A percentile compares a stretch with the other conserved stretches of the same genome.
phyloP scores from a whole-genome alignment of 176 grass and related monocot genomes.

The Rhipidocladum racemiflorum region DNA sequence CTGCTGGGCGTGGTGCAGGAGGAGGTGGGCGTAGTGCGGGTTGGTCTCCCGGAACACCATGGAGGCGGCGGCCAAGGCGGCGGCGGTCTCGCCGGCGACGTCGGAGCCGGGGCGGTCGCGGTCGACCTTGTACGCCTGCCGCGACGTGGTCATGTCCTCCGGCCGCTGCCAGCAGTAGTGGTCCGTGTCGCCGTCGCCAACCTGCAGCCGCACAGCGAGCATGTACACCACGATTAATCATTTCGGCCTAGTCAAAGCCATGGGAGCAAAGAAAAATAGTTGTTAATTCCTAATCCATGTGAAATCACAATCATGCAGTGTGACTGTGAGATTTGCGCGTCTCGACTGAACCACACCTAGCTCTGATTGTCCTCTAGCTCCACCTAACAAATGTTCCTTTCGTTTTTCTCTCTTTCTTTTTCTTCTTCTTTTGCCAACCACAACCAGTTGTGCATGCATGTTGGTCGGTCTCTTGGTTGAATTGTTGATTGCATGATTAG shows the following conservation, averaged over 20 bases:
- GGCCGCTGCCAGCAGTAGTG: conserved; percentile 96
- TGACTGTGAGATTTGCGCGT: conserved; percentile 39
- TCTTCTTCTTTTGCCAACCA: neutral
- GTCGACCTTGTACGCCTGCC: conserved; percentile 86
- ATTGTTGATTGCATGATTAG: neutral
- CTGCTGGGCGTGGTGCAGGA: conserved; percentile 64
- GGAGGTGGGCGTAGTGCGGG: conserved; percentile 71
- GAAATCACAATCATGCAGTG: conserved; percentile 27
- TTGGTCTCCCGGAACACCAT: conserved; percentile 49
- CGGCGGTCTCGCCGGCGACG: conserved; percentile 76
- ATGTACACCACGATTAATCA: neutral
- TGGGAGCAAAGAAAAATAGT: too few species aligned
- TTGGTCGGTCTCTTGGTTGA: conserved; percentile 17
- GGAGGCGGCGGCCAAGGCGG: conserved; percentile 69
- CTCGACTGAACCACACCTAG: conserved; percentile 20
- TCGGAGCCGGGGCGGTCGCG: conserved; percentile 55
- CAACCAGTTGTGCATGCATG: conserved; percentile 7
- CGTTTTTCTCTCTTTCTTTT: neutral
- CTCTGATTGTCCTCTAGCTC: conserved; percentile 27
- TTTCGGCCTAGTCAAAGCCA: neutral
- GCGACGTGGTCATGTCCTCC: conserved; percentile 94
- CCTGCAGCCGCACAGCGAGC: conserved; percentile 36
- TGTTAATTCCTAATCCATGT: conserved; percentile 1
- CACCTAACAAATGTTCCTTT: conserved; percentile 61
- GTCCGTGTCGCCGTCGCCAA: conserved; percentile 91